Percentiles rank a stretch among this genome's conserved stretches.
Conservation (phyloP, 176 grass and related monocot genomes). For the Stipa capillata region DNA sequence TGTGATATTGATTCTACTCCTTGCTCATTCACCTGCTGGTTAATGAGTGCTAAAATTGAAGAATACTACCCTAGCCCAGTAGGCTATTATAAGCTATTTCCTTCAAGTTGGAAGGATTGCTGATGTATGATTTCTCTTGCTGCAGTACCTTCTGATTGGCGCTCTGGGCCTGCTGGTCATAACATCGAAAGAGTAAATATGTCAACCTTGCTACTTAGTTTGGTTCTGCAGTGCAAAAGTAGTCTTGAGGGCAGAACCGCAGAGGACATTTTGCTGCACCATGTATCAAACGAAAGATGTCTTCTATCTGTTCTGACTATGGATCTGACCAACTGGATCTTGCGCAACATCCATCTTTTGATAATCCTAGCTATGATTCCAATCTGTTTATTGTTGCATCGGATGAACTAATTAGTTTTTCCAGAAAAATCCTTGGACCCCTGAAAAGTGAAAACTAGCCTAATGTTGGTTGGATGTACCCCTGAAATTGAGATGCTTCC, state of each 20-base stretch:
- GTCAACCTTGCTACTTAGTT: not conserved
- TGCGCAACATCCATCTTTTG: not conserved
- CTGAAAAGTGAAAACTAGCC: no score
- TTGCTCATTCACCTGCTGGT: not conserved
- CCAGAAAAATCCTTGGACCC: no score
- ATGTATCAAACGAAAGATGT: not conserved
- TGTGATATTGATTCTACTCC: no score
- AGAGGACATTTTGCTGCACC: not conserved
- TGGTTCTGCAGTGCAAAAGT: not conserved
- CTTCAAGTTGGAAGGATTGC: not conserved
- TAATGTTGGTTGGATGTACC: no score
- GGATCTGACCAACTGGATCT: not conserved
- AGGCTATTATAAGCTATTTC: no score
- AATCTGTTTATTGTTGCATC: not conserved
- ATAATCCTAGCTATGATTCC: not conserved
- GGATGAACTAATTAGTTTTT: not conserved
- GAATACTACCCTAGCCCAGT: not conserved
- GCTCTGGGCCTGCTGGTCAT: conserved; percentile 56
- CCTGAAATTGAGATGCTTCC: no score
- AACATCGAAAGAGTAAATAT: conserved; percentile 57
- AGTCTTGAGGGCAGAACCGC: not conserved
- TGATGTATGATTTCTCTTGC: conserved; percentile 3
- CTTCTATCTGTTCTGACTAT: not conserved
- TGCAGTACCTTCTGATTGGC: conserved; percentile 70
- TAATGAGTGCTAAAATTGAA: not conserved